Evolutionary conservation across 305 asterid species (phyloP), one percentile per base, ranked within the genome.

Genomic region (Ajuga reptans): DNA sequence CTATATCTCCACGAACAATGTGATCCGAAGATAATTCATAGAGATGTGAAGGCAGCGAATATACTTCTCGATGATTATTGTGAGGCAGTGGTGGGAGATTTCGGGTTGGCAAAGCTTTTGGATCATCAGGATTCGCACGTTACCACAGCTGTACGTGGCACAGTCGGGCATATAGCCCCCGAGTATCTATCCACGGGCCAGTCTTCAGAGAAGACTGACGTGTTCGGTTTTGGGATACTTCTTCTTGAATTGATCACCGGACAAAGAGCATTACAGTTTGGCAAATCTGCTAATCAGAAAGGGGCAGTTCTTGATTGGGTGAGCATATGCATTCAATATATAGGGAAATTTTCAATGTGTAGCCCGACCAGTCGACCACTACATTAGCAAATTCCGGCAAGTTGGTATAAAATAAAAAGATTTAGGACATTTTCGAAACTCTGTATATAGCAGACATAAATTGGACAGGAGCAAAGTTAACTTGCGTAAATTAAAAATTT

Each of bases 261-360:
- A 29, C 95, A 85, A 61, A 74, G 89, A 74, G 96, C 97, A 7
- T 69, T 92, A 11, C 97, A 90, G 72, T 88, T 88, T 46, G 89
- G 97, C 46, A 92, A 92, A 74, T 83, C 97, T 36, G 82, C 90
- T 15, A 83, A 84, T 73, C 93, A 86, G 75, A 88, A 87, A 68
- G 98, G 97, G 9, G 97, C 89, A 34, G 87, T 90, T 83, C 97
- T 92, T 50, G 96, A 90, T 31, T 92, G 98, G 98, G 98, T 92
- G 64, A 85, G 91, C 66, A 51, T 52, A n/a, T 49, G 1, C 45
- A 39, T 39, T 2, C 1, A 37, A 37, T 37, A 8, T 39, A 7
- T n/a, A n/a, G n/a, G n/a, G n/a, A n/a, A n/a, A n/a, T n/a, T n/a
- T n/a, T n/a, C n/a, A n/a, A n/a, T n/a, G n/a, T n/a, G n/a, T n/a